Evolutionary conservation across 2,329 filamentous ascomycete species (phyloP).

Genomic region (Fusarium sp.): DNA sequence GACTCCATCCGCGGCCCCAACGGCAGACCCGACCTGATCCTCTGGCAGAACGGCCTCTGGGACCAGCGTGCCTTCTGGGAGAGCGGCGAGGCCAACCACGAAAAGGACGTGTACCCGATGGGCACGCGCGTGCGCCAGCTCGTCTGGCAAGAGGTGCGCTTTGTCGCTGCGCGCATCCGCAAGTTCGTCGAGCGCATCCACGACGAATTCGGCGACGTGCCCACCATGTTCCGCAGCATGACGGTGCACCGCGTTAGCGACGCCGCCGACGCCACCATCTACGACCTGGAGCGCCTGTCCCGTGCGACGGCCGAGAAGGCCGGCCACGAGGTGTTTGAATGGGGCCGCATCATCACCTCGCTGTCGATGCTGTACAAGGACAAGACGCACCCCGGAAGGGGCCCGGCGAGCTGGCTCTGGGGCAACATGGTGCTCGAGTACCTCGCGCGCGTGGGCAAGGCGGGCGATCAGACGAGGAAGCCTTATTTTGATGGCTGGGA

Average conservation of each 20-base stretch:
- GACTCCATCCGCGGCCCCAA: constrained; percentile 30
- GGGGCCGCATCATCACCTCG: constrained; percentile 31
- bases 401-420: constrained; percentile 40
- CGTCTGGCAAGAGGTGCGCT: constrained; percentile 37
- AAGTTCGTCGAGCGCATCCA: constrained; percentile 26
- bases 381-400: constrained; percentile 34
- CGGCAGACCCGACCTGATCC: constrained; percentile 29
- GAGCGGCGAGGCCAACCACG: constrained; percentile 31
- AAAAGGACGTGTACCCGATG: constrained; percentile 31
- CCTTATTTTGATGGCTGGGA: constrained; percentile 38
- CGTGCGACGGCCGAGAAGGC: constrained; percentile 34
- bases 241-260: constrained; percentile 34
- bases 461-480: constrained; percentile 20
- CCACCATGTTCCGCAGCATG: constrained; percentile 33
- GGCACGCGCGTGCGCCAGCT: constrained; percentile 27
- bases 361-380: constrained; percentile 39
- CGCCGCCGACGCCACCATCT: constrained; percentile 26
- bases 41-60: constrained; percentile 40
- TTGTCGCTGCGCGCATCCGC: constrained; percentile 25
- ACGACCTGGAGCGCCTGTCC: constrained; percentile 31
- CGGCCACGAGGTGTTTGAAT: constrained; percentile 36
- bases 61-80: constrained; percentile 40
- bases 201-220: constrained; percentile 20
- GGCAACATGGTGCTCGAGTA: constrained; percentile 39
- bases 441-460: constrained; percentile 24